Evolutionary conservation across 805 yeast genomes (phyloP), one percentile per base, ranked within the genome.

Genomic region (Saccharomycopsis fodiens): DNA sequence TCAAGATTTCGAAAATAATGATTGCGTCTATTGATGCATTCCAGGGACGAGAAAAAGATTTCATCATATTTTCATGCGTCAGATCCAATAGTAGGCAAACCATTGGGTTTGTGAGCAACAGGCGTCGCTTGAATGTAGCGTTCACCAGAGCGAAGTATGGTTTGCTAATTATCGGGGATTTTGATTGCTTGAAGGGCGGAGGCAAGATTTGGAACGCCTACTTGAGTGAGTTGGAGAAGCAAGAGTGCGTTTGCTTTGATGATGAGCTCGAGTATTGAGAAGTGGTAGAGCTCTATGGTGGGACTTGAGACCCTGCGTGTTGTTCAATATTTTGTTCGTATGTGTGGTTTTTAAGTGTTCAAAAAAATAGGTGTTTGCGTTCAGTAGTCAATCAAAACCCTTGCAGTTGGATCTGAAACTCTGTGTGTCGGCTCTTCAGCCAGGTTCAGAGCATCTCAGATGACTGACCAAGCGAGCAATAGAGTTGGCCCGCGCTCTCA

Each of bases 1-100:
- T 76, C 52, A 54, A 53, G 35, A 59, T 73, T 34, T 67, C 69
- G 44, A 72, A 70, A 3, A 58, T 73, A n/a, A 65, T 72, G 63
- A 64, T 76, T 53, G 69, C 74, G 13, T 62, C 86, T 0, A 83
- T 87, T n/a, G 96, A 87, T 62, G 93, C 96, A 1, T 87, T 87
- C 66, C 96, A 87, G 63, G 96, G 96, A 27, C 71, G 95, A 55
- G 96, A 86, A 57, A 87, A 85, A 64, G 88, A 84, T 56, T 81
- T 79, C 47, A 81, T 87, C 35, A 72, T 88, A 19, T 67, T 87
- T 49, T 78, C 93, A 3, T 77, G 93, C 57, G 96, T 87, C 27
- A 71, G 96, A 55, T 75, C 79, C 19, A 81, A 81, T 56, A 48
- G 51, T 20, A 59, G 60, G n/a, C 57, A 67, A 22, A 76, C 69